phyloP scores from a whole-genome alignment of 2,329 filamentous ascomycete species.

The Keithomyces neogunnii region DNA sequence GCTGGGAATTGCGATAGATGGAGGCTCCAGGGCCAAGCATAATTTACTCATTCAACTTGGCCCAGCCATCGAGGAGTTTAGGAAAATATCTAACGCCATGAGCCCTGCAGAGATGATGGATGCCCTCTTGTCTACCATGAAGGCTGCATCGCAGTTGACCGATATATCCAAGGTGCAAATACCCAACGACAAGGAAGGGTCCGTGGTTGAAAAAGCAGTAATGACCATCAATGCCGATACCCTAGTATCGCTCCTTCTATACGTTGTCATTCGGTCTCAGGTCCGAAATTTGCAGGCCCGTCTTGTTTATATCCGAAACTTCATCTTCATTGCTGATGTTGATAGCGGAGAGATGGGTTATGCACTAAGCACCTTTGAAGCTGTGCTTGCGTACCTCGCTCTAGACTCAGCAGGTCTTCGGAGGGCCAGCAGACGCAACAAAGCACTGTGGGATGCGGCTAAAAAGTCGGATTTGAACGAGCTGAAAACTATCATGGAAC shows the following conservation, averaged over 20 bases:
- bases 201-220: constrained; percentile 42
- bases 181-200: constrained; percentile 16
- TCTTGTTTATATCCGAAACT: constrained; percentile 90
- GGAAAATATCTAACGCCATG: constrained; percentile 67
- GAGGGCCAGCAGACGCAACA: constrained; percentile 78
- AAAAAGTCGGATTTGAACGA: constrained; percentile 68
- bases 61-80: constrained; percentile 79
- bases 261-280: constrained; percentile 87
- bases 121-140: constrained; percentile 70
- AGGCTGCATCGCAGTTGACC: constrained; percentile 65
- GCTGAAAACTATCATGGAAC: constrained; percentile 73
- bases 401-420: constrained; percentile 75
- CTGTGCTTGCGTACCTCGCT: constrained; percentile 79
- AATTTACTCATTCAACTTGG: constrained; percentile 70
- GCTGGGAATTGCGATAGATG: constrained; percentile 79
- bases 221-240: constrained; percentile 76
- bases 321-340: constrained; percentile 96
- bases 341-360: constrained; percentile 96
- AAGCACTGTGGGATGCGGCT: constrained; percentile 78
- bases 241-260: constrained; percentile 79
- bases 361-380: constrained; percentile 90
- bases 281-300: constrained; percentile 81
- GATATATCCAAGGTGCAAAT: constrained; percentile 37
- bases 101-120: constrained; percentile 88
- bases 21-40: constrained; percentile 68